Evolutionary conservation across 2,329 filamentous ascomycete genomes (phyloP).

Genomic region (Colletotrichum costaricense): DNA sequence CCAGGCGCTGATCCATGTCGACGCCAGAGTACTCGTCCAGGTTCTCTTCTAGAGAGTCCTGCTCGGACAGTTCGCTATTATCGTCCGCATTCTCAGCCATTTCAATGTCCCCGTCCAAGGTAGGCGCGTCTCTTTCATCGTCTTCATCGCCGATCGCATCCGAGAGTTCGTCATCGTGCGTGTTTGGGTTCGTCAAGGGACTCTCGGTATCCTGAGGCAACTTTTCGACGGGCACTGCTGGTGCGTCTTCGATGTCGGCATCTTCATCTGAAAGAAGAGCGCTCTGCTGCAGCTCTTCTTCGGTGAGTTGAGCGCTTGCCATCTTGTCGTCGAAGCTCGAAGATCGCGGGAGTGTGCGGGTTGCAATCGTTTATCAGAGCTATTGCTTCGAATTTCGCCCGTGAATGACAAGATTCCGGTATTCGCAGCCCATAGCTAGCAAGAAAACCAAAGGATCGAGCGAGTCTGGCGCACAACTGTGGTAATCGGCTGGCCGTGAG

Average conservation of each 20-base stretch:
- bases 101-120: slow-evolving; percentile 46
- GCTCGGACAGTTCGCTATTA: slow-evolving; percentile 49
- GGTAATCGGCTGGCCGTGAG: background rate
- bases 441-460: background rate
- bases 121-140: slow-evolving; percentile 37
- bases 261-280: slow-evolving; percentile 62
- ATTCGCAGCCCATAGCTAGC: slow-evolving; percentile 24
- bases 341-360: background rate
- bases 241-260: slow-evolving; percentile 53
- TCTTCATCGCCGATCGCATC: slow-evolving; percentile 32
- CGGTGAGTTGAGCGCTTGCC: slow-evolving; percentile 64
- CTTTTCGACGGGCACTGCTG: slow-evolving; percentile 39
- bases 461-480: background rate
- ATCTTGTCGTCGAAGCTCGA: slow-evolving; percentile 43
- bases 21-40: slow-evolving; percentile 50
- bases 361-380: background rate
- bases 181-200: slow-evolving; percentile 8
- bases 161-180: slow-evolving; percentile 22
- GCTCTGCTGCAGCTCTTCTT: slow-evolving; percentile 69
- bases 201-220: slow-evolving; percentile 34
- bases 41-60: slow-evolving; percentile 50
- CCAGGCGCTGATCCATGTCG: slow-evolving; percentile 49
- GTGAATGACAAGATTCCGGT: background rate
- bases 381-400: slow-evolving; percentile 3
- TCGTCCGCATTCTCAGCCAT: slow-evolving; percentile 46